Conservation (phyloP, 2,329 filamentous ascomycete species). For the Colletotrichum navitas region DNA sequence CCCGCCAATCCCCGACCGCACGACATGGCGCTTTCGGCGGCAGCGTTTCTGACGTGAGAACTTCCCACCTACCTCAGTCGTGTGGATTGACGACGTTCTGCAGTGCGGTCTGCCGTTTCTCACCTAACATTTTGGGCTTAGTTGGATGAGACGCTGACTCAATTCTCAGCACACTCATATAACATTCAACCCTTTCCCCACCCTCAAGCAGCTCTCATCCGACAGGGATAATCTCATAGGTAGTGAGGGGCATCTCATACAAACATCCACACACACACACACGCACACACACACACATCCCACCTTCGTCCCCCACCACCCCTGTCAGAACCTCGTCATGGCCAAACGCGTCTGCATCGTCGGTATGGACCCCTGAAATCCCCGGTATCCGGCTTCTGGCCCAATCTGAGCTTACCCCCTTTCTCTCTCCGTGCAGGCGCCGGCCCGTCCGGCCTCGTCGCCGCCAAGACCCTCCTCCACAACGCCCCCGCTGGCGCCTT, state of each 20-base stretch:
- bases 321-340: constrained; percentile 46
- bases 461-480: constrained; percentile 79
- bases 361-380: constrained; percentile 45
- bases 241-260: constrained; percentile 21
- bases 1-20: constrained; percentile 5
- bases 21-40: constrained; percentile 18
- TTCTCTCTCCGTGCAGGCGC: constrained; percentile 63
- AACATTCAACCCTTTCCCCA: background rate
- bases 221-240: constrained; percentile 18
- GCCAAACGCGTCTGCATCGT: constrained; percentile 57
- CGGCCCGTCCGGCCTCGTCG: constrained; percentile 76
- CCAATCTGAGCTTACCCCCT: background rate
- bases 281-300: background rate
- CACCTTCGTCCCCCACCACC: constrained; percentile 27
- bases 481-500: constrained; percentile 68
- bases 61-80: constrained; percentile 3
- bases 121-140: background rate
- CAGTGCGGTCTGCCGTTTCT: background rate
- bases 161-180: background rate
- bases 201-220: background rate
- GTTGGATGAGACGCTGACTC: background rate
- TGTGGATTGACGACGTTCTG: background rate
- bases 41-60: constrained; percentile 31
- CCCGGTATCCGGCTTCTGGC: background rate
- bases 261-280: background rate